Percentiles rank a stretch among this genome's conserved stretches.
Evolutionary conservation across 1,284 basidiomycete genomes (phyloP).

Genomic region (Cystobasidium sp.): DNA sequence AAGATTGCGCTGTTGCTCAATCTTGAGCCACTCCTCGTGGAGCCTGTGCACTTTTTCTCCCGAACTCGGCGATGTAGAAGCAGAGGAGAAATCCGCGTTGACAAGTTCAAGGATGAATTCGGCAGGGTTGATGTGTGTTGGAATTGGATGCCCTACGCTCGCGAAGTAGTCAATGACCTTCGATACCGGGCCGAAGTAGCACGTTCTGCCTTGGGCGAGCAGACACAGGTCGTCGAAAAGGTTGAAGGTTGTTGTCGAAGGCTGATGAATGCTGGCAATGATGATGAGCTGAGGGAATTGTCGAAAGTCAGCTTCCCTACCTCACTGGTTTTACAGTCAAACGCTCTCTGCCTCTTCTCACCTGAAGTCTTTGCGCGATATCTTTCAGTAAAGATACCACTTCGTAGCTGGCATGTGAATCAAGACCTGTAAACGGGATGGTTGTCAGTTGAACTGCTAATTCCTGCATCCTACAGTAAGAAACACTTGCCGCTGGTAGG

Average conservation of each 20-base stretch:
- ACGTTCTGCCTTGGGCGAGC: conserved; percentile 52
- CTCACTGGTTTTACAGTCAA: neutral
- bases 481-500: conserved; percentile 50
- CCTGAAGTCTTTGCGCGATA: neutral
- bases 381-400: conserved; percentile 52
- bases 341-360: neutral
- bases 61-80: neutral
- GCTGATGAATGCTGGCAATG: conserved; percentile 57
- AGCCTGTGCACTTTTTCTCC: neutral
- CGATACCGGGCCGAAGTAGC: conserved; percentile 50
- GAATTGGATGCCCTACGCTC: conserved; percentile 47
- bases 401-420: conserved; percentile 53
- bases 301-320: conserved; percentile 50
- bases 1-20: conserved; percentile 50
- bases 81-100: conserved; percentile 50
- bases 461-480: no score
- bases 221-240: conserved; percentile 55
- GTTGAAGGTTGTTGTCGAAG: conserved; percentile 55
- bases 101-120: conserved; percentile 54
- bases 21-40: neutral
- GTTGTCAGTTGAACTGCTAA: no score
- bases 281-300: conserved; percentile 53
- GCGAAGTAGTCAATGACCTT: conserved; percentile 46
- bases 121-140: conserved; percentile 51
- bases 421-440: conserved; percentile 40